These are phyloP conservation scores for Marasmius sp. DNA, from an alignment of 1,284 basidiomycete species.

Conservation along the genomic window DNA sequence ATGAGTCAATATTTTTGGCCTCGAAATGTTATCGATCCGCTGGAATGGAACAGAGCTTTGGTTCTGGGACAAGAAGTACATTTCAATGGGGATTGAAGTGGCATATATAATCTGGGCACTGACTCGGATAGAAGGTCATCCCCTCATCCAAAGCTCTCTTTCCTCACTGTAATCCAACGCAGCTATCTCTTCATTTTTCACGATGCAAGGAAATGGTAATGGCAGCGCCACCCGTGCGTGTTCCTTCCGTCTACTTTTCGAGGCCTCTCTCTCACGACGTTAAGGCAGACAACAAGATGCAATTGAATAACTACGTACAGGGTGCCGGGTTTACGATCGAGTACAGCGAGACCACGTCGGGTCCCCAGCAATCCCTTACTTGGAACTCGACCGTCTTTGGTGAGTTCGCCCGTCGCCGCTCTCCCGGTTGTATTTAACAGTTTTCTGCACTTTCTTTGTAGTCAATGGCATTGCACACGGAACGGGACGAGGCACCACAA, in stretches of 20 bases:
- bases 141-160: too few relatives aligned
- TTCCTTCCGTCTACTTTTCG: not conserved
- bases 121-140: too few relatives aligned
- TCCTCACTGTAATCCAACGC: too few relatives aligned
- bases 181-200: too few relatives aligned
- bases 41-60: not conserved
- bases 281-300: not conserved
- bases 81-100: too few relatives aligned
- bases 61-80: not conserved
- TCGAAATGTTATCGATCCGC: not conserved
- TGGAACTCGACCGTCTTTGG: not conserved
- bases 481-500: constrained; percentile 10
- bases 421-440: too few relatives aligned
- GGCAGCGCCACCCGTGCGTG: not conserved
- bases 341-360: not conserved
- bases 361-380: not conserved
- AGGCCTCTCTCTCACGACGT: not conserved
- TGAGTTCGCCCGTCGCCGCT: not conserved
- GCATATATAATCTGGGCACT: too few relatives aligned
- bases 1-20: not conserved
- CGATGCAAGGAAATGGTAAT: too few relatives aligned
- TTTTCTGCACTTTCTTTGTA: constrained; percentile 1
- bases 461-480: constrained; percentile 21
- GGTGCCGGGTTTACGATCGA: not conserved
- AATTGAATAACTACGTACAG: not conserved